phyloP scores from a whole-genome alignment of 1,284 basidiomycete species.

The Stereum hirsutum region DNA sequence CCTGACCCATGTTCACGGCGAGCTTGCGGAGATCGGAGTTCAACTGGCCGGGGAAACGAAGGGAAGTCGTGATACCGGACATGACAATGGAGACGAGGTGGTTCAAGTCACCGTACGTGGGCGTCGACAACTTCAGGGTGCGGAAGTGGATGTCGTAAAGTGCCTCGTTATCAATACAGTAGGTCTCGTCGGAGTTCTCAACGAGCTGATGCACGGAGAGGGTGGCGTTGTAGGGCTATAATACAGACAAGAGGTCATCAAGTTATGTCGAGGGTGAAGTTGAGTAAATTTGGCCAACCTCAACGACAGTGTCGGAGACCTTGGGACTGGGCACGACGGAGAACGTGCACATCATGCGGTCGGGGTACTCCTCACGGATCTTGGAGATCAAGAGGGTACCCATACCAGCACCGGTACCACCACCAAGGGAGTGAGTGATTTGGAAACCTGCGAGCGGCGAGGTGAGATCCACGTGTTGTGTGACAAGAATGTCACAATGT shows the following conservation, averaged over 20 bases:
- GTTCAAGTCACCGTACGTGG: slow-evolving; percentile 95
- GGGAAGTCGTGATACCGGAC: slow-evolving; percentile 93
- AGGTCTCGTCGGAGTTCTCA: slow-evolving; percentile 94
- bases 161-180: slow-evolving; percentile 97
- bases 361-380: slow-evolving; percentile 90
- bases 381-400: slow-evolving; percentile 88
- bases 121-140: slow-evolving; percentile 89
- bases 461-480: slow-evolving; percentile 6
- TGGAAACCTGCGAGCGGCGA: slow-evolving; percentile 69
- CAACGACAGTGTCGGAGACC: slow-evolving; percentile 96
- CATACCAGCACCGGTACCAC: slow-evolving; percentile 93
- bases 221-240: slow-evolving; percentile 87
- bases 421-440: slow-evolving; percentile 93
- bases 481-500: slow-evolving; percentile 9
- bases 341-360: slow-evolving; percentile 97
- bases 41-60: slow-evolving; percentile 98
- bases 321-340: slow-evolving; percentile 94
- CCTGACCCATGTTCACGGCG: slow-evolving; percentile 94
- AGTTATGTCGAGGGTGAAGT: too few relatives aligned
- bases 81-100: slow-evolving; percentile 96
- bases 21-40: slow-evolving; percentile 97
- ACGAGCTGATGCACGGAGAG: slow-evolving; percentile 94
- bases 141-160: slow-evolving; percentile 98
- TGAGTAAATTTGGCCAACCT: slow-evolving; percentile 34
- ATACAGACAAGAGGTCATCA: not conserved